phyloP scores from a whole-genome alignment of 2,329 filamentous ascomycete genomes.

The Truncatella angustata region DNA sequence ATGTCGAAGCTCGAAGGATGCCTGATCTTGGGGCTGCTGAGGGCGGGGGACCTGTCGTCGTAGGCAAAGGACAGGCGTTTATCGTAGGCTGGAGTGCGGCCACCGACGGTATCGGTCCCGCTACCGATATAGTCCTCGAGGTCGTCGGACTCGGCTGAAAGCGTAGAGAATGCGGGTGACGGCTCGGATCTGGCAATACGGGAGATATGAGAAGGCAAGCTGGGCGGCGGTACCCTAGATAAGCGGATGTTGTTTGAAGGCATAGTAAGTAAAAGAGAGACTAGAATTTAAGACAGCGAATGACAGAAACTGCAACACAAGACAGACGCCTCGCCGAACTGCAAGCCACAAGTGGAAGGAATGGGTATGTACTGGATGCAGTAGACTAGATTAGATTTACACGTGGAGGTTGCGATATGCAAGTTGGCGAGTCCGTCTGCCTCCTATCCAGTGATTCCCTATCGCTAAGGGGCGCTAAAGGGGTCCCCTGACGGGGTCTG shows the following conservation, averaged over 20 bases:
- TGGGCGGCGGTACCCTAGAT: slow-evolving; percentile 22
- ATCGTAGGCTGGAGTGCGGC: slow-evolving; percentile 21
- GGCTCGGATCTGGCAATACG: slow-evolving; percentile 15
- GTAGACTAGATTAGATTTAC: slow-evolving; percentile 1
- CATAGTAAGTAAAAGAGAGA: slow-evolving; percentile 14
- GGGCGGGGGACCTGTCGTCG: slow-evolving; percentile 13
- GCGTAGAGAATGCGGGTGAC: slow-evolving; percentile 20
- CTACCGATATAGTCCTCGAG: slow-evolving; percentile 26
- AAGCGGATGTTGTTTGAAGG: slow-evolving; percentile 24
- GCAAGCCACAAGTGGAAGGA: no score
- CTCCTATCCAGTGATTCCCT: not conserved
- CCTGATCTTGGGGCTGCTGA: not conserved
- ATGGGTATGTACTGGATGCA: no score
- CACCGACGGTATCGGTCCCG: slow-evolving; percentile 24
- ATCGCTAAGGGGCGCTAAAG: slow-evolving; percentile 5
- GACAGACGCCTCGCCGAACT: not conserved
- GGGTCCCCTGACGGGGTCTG: slow-evolving; percentile 1
- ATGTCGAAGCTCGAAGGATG: slow-evolving; percentile 26
- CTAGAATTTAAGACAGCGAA: slow-evolving; percentile 3
- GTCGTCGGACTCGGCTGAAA: slow-evolving; percentile 22
- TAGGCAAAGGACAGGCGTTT: slow-evolving; percentile 19
- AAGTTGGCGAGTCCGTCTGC: not conserved
- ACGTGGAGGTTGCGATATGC: slow-evolving; percentile 10
- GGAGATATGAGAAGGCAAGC: slow-evolving; percentile 14
- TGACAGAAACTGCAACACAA: not conserved